Percentiles rank a stretch among this genome's conserved stretches.
These are phyloP conservation scores for Cyclotella sp. DNA, from an alignment of 108 stramenopile species.

Conservation along the genomic window DNA sequence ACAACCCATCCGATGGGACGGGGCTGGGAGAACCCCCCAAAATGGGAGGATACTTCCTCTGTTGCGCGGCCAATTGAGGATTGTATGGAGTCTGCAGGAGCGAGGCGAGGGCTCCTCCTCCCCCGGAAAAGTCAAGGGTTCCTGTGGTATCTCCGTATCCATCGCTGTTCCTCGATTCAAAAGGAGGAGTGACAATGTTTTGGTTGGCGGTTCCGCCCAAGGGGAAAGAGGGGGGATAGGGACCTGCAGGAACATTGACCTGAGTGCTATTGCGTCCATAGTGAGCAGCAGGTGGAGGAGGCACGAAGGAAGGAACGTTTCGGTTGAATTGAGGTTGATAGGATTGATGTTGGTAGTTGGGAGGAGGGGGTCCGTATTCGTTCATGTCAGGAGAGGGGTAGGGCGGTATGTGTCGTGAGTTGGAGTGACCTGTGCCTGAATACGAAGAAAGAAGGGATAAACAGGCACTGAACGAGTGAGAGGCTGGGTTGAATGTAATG, in stretches of 20 bases:
- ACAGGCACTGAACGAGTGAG: background rate
- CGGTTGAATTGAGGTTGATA: slow-evolving; percentile 13
- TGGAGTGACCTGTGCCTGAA: slow-evolving; percentile 1
- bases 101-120: slow-evolving; percentile 22
- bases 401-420: slow-evolving; percentile 5
- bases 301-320: slow-evolving; percentile 24
- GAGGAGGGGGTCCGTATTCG: slow-evolving; percentile 17
- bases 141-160: slow-evolving; percentile 8
- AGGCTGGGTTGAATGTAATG: background rate
- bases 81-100: slow-evolving; percentile 46
- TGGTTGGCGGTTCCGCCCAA: slow-evolving; percentile 1
- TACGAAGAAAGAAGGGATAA: background rate
- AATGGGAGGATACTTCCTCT: slow-evolving; percentile 50
- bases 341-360: background rate
- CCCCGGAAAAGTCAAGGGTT: slow-evolving; percentile 2
- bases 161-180: slow-evolving; percentile 17
- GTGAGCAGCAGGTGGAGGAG: slow-evolving; percentile 16
- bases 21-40: slow-evolving; percentile 39
- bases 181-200: background rate
- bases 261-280: slow-evolving; percentile 8
- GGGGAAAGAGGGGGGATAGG: slow-evolving; percentile 44
- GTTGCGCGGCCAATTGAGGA: slow-evolving; percentile 30
- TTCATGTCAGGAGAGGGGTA: slow-evolving; percentile 33
- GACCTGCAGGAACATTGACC: slow-evolving; percentile 33
- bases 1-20: slow-evolving; percentile 12